These are phyloP conservation scores for Boletus vermiculosoides DNA, from an alignment of 768 basidiomycete species.

Conservation along the genomic window DNA sequence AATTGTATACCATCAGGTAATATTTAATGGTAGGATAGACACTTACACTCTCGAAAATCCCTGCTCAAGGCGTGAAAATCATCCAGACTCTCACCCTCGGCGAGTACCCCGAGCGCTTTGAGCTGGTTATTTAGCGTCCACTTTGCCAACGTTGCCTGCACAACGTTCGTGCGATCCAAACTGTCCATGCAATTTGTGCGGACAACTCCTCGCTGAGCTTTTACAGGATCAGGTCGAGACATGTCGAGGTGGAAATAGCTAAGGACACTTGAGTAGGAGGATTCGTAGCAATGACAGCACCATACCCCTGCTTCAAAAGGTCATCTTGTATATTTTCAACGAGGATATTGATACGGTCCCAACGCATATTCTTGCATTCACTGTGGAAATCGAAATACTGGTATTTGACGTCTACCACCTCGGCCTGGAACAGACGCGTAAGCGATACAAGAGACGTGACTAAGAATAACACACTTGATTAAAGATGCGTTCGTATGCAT, in stretches of 20 bases:
- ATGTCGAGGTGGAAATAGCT: conserved; percentile 80
- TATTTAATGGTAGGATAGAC: neutral
- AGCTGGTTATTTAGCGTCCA: conserved; percentile 82
- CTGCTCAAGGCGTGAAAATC: conserved; percentile 76
- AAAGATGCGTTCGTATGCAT: conserved; percentile 84
- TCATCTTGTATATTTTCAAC: conserved; percentile 75
- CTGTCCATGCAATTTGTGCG: conserved; percentile 99
- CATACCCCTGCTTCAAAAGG: conserved; percentile 63
- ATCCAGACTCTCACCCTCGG: conserved; percentile 70
- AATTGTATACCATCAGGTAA: conserved; percentile 6
- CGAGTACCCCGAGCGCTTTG: conserved; percentile 66
- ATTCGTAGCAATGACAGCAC: neutral
- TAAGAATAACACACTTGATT: conserved; percentile 46
- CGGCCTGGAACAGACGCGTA: conserved; percentile 41
- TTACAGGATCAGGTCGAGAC: conserved; percentile 44
- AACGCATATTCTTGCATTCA: conserved; percentile 92
- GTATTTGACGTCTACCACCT: conserved; percentile 72
- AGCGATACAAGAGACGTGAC: neutral
- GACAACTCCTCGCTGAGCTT: conserved; percentile 71
- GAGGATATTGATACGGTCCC: conserved; percentile 86
- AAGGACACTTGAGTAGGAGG: conserved; percentile 6
- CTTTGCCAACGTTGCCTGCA: conserved; percentile 88
- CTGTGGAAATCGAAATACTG: conserved; percentile 97
- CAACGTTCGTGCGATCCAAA: conserved; percentile 94
- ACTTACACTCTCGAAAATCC: conserved; percentile 86